Base-by-base conservation (phyloP, 805 yeast genomes). In the Myxozyma neglecta region DNA sequence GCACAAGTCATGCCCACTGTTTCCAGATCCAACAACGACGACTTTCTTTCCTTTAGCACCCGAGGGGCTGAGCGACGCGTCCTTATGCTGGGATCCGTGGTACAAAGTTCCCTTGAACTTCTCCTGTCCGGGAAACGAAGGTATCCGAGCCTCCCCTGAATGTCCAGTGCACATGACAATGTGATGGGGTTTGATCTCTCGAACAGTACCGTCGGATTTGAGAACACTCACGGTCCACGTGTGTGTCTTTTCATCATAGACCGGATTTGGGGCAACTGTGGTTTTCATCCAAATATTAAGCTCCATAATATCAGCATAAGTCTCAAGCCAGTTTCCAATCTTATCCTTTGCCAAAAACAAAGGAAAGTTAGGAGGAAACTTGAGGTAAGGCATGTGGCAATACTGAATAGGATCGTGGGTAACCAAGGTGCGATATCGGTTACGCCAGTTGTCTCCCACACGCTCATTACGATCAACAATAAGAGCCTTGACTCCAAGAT, bases 381-480 rank as follows among this genome's bases (percentile, higher is more conserved):
- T 68, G 53, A 79, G 61, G 64, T 79, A 79, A 6, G 81, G 73
- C 59, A 79, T 67, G 64, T 77, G 77, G 63, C 77, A 78, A 59
- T 74, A 74, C 73, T 76, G 77, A 59, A 76, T 78, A 0, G 82
- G 81, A 67, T 79, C 82, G 67, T 80, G 83, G 37, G 79, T 68
- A 3, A 79, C 77, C 43, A 80, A 69, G 54, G 79, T 79, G 65
- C 74, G 75, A 67, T 80, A 80, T 44, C 83, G 70, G 59, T 71
- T 70, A 68, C 82, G 73, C 82, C 82, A 79, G 68, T 79, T 79
- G 63, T 79, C 83, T 60, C 83, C 83, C 52, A 79, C 72, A 34
- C 72, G 68, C 47, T 60, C 40, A 66, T 76, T 73, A 29, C 72
- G 70, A 45, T 79, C 81, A 18, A 79, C 72, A 51, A 79, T 73